Evolutionary conservation across 257 asterid species (phyloP), one percentile per base, ranked within the genome.

Genomic region (Ilex aquifolium): DNA sequence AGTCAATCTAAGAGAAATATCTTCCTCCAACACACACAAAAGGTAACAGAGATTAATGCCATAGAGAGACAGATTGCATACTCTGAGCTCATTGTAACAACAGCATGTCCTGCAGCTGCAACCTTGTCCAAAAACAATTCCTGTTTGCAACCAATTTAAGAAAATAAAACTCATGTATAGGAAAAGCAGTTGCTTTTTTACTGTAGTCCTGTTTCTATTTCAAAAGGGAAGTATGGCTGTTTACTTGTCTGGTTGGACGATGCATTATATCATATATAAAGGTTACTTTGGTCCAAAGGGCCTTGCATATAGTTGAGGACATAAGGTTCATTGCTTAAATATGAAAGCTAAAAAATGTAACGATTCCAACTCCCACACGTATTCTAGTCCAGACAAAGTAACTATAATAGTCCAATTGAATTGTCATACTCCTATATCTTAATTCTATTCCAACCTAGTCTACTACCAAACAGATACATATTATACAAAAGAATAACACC

Each of bases 101-200:
- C 72, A 49, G 71, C 76, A 67, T 63, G 69, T 60, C 77, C 87
- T 16, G 74, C 73, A 57, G 82, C 69, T 61, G 76, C 91, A 75
- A 73, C 76, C 73, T 82, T 82, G 62, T 80, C 81, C 83, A 87
- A 59, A 74, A 89, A 78, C 62, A 92, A 69, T 70, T 89, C 99
- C 97, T 92, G 96, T 31, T 67, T 58, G 70, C 59, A 69, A 74
- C 59, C 54, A 65, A 48, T 49, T 68, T 16, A 68, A 56, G 55
- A 62, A 69, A 68, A 66, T 61, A 46, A 50, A 65, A 70, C 70
- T 14, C 49, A 30, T 15, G 61, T 42, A 13, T 30, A 36, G 58
- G 36, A 32, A 39, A 59, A 42, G 30, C 3, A 53, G 17, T 32
- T 4, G 42, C 8, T 36, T 36, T 36, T 36, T 4, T 36, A 36